Evolutionary conservation across 2,329 filamentous ascomycete species (phyloP), one percentile per base, ranked within the genome.

Genomic region (Trichothecium roseum): DNA sequence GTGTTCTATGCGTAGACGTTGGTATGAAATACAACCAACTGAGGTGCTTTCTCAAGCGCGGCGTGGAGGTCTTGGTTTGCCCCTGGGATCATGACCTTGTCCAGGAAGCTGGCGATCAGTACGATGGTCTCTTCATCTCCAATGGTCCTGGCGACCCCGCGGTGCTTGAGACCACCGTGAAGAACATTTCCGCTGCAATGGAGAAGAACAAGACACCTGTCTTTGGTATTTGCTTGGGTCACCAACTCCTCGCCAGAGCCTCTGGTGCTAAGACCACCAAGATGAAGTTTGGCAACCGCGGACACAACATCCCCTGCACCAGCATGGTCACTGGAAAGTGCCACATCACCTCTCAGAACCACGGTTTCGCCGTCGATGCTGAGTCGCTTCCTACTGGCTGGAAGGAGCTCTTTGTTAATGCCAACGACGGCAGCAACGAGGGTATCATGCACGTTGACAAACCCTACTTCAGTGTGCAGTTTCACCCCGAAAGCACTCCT

Each of bases 211-310:
- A 78, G 47, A 89, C 80, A 7, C 89, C 89, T 6, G 81, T 96
- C 43, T 95, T 96, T 48, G 89, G 89, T 67, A 96, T 96, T 55
- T 96, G 89, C 66, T 65, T 96, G 49, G 89, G 89, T 38, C 89
- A 96, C 59, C 89, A 96, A 63, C 72, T 96, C 47, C 77, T 96
- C 35, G 87, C 89, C 36, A 76, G 87, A 48, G 87, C 89, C 39
- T 78, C 87, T 22, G 89, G 89, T 37, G 89, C 88, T 32, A 70
- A 70, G 32, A 96, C 91, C 1, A 62, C 73, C 52, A 98, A 98
- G 72, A 94, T 98, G 86, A 96, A 96, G 72, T 98, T 95, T 53
- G 91, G 91, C 66, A 98, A 98, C 67, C 85, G 91, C 52, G 91
- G 89, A 30, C 86, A 94, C 69, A 98, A 98, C 65, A 96, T 98